Evolutionary conservation across 371 early-diverging fungal species (phyloP).

Genomic region (Syncephalis plumigaleata): DNA sequence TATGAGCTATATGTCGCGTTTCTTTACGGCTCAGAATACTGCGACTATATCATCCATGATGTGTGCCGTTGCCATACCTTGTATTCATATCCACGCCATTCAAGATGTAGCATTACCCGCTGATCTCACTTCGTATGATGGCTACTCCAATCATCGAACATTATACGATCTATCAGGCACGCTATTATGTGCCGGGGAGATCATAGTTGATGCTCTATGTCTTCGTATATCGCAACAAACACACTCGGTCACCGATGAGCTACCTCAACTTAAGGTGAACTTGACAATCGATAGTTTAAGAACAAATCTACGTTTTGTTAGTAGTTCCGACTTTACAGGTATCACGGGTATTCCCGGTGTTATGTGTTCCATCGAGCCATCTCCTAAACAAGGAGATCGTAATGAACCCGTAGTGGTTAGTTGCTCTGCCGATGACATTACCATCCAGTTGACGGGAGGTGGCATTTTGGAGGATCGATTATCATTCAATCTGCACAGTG

Average conservation of each 20-base stretch:
- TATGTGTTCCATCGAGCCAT: constrained; percentile 18
- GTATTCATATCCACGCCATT: constrained; percentile 46
- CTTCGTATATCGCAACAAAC: constrained; percentile 1
- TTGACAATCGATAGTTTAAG: constrained; percentile 17
- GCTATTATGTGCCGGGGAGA: constrained; percentile 45
- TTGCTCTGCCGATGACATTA: constrained; percentile 24
- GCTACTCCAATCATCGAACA: constrained; percentile 26
- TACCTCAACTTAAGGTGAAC: too few species aligned
- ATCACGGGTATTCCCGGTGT: constrained; percentile 44
- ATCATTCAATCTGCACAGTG: constrained; percentile 19
- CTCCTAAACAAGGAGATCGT: constrained; percentile 11
- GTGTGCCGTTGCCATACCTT: constrained; percentile 26
- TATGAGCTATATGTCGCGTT: constrained; percentile 38
- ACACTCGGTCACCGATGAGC: neutral
- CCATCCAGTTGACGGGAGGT: constrained; percentile 26
- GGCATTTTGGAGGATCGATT: constrained; percentile 29
- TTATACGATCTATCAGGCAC: constrained; percentile 42
- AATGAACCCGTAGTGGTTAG: constrained; percentile 48
- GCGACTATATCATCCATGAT: constrained; percentile 27
- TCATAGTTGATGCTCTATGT: constrained; percentile 25
- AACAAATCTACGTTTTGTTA: constrained; percentile 27
- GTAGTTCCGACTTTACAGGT: constrained; percentile 13
- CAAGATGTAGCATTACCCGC: constrained; percentile 65
- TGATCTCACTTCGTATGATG: constrained; percentile 32
- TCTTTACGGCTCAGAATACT: constrained; percentile 25